A percentile compares a stretch with the other conserved stretches of the same genome.
phyloP scores from a whole-genome alignment of 495 filamentous ascomycete species.

The Penicillium robsamsonii region DNA sequence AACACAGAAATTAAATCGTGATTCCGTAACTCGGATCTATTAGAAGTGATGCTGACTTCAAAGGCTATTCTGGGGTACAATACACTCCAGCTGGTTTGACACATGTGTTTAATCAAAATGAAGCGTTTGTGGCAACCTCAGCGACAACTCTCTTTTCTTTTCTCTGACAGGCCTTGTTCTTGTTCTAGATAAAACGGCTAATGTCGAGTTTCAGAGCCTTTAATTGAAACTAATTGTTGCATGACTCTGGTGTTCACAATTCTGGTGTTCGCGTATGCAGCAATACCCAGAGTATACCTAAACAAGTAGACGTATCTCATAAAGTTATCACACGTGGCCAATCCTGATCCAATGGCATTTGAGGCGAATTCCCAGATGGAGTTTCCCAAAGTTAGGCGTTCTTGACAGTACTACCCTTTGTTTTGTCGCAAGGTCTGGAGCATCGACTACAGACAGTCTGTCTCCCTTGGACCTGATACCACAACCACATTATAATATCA shows the following conservation, averaged over 20 bases:
- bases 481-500: background rate
- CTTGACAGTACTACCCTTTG: background rate
- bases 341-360: background rate
- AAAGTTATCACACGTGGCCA: background rate
- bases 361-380: background rate
- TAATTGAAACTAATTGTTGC: background rate
- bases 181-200: background rate
- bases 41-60: slow-evolving; percentile 17
- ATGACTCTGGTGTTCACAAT: too few relatives aligned
- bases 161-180: background rate
- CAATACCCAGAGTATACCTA: background rate
- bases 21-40: slow-evolving; percentile 29
- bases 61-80: background rate
- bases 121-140: background rate
- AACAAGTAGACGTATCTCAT: background rate
- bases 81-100: background rate
- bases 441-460: background rate
- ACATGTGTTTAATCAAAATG: background rate
- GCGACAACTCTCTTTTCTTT: background rate
- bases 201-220: background rate
- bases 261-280: background rate
- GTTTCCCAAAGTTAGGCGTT: background rate
- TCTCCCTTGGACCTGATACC: background rate
- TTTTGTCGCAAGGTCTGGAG: background rate
- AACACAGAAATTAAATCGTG: slow-evolving; percentile 51